Percentiles rank a stretch among this genome's conserved stretches.
Evolutionary conservation across 768 basidiomycete species (phyloP).

Genomic region (Strobilomyces confusus): DNA sequence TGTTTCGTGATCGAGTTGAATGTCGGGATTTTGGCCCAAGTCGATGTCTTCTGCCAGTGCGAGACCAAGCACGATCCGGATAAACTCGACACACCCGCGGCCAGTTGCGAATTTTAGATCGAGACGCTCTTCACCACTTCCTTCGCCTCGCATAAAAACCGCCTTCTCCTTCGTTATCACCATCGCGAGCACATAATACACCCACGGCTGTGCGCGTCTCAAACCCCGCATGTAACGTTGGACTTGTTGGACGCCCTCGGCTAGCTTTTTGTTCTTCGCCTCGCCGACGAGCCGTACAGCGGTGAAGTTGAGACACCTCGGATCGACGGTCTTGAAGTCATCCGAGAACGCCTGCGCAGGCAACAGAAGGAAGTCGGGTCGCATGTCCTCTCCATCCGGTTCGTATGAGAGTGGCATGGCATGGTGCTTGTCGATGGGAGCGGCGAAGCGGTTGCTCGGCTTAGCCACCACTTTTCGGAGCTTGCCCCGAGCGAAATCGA

Average conservation of each 20-base stretch:
- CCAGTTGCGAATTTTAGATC: conserved; percentile 1
- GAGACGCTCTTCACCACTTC: conserved; percentile 9
- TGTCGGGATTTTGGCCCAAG: neutral
- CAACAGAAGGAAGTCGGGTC: conserved; percentile 1
- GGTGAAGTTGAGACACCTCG: neutral
- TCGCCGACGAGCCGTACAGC: neutral
- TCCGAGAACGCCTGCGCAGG: conserved; percentile 5
- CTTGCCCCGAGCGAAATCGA: neutral
- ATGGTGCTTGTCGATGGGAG: neutral
- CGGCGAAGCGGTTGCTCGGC: neutral
- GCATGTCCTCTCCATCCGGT: neutral
- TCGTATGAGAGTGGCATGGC: neutral
- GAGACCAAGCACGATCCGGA: neutral
- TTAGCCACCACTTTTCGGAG: neutral
- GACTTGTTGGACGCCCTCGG: neutral
- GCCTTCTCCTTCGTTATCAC: neutral
- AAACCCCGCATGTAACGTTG: conserved; percentile 2
- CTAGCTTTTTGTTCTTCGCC: conserved; percentile 1
- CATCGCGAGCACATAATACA: neutral
- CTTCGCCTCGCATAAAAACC: conserved; percentile 7
- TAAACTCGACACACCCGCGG: conserved; percentile 5
- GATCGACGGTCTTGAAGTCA: neutral
- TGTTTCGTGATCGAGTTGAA: neutral
- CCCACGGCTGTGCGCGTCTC: neutral
- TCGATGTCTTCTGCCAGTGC: neutral